These are phyloP conservation scores for Kwoniella mangroviensis DNA, from an alignment of 768 basidiomycete species.

Conservation along the genomic window DNA sequence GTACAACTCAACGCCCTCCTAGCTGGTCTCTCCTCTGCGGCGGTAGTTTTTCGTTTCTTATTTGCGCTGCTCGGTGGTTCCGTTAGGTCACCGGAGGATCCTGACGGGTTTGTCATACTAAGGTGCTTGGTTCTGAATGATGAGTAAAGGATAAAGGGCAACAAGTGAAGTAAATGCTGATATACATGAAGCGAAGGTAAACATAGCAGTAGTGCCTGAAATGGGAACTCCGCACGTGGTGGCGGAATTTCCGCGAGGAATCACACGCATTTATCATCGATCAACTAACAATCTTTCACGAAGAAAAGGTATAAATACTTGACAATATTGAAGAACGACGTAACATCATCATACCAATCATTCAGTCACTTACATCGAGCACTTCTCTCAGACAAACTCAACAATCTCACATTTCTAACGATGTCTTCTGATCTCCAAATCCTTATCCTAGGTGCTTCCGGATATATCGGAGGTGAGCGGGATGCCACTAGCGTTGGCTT, in stretches of 20 bases:
- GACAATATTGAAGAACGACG: background rate
- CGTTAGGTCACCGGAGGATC: background rate
- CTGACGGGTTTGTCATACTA: background rate
- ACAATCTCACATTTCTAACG: background rate
- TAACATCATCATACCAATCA: background rate
- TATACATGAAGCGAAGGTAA: too few relatives aligned
- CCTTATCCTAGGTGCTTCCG: slow-evolving; percentile 27
- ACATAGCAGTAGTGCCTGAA: too few relatives aligned
- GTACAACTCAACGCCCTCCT: slow-evolving; percentile 30
- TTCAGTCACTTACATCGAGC: background rate
- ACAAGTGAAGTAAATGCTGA: too few relatives aligned
- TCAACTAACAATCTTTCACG: background rate
- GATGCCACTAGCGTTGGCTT: background rate
- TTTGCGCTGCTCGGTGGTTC: background rate
- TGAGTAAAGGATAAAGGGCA: background rate
- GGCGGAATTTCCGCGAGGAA: slow-evolving; percentile 3
- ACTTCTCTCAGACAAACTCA: too few relatives aligned
- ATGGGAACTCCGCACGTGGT: too few relatives aligned
- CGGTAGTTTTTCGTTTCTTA: background rate
- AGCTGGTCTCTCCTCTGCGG: background rate
- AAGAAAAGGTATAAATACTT: slow-evolving; percentile 9
- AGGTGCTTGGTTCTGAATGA: background rate
- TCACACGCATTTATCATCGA: background rate
- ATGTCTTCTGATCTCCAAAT: slow-evolving; percentile 20
- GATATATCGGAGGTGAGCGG: slow-evolving; percentile 28